Percentiles rank a stretch among this genome's conserved stretches.
Conservation (phyloP, 176 grass and related monocot species). For the Tuctoria greenei region DNA sequence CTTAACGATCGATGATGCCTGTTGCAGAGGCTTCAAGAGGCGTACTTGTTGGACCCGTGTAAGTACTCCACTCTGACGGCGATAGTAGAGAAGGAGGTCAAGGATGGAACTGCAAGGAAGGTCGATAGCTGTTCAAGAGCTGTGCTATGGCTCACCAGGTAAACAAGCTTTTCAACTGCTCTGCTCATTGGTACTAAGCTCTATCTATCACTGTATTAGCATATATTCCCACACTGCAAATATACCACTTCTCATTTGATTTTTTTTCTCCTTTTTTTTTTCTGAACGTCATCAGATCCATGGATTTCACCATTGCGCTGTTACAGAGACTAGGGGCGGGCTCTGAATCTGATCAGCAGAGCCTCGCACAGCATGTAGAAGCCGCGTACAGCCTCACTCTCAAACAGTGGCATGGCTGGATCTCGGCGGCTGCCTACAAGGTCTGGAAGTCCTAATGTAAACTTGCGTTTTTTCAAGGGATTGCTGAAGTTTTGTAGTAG, state of each 20-base stretch:
- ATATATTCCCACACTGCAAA: background rate
- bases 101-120: slow-evolving; percentile 63
- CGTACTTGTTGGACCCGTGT: slow-evolving; percentile 55
- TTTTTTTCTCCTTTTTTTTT: background rate
- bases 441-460: slow-evolving; percentile 16
- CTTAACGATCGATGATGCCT: background rate
- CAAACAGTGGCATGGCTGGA: slow-evolving; percentile 92
- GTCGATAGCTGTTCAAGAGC: slow-evolving; percentile 72
- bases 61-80: slow-evolving; percentile 51
- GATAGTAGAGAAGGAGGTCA: slow-evolving; percentile 68
- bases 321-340: slow-evolving; percentile 55
- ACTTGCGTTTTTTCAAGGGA: background rate
- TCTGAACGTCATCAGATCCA: slow-evolving; percentile 55
- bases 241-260: background rate
- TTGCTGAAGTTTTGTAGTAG: background rate
- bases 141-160: slow-evolving; percentile 86
- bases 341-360: slow-evolving; percentile 49
- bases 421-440: slow-evolving; percentile 86
- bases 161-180: background rate
- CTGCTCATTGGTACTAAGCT: background rate
- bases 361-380: slow-evolving; percentile 60
- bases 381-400: slow-evolving; percentile 52
- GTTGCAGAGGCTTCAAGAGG: slow-evolving; percentile 74
- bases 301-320: slow-evolving; percentile 69
- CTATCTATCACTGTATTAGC: too few species aligned